Conservation (phyloP, 2,329 filamentous ascomycete species). For the Lojkania enalia region DNA sequence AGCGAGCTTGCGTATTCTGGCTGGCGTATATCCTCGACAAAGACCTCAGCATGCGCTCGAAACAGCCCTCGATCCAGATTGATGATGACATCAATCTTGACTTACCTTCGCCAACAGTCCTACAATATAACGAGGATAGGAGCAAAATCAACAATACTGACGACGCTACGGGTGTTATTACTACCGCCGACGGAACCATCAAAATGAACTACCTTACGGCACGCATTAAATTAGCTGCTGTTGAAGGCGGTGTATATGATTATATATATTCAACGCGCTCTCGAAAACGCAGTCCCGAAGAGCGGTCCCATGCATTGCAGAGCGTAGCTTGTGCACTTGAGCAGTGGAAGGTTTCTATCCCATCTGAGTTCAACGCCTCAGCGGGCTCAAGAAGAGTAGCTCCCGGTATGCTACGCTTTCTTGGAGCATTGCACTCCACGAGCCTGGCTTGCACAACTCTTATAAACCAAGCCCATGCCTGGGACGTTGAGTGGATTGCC, state of each 20-base stretch:
- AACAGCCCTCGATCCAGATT: slow-evolving; percentile 27
- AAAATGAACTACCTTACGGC: slow-evolving; percentile 25
- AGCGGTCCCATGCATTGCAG: slow-evolving; percentile 16
- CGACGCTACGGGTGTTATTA: slow-evolving; percentile 16
- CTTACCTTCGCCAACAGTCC: slow-evolving; percentile 17
- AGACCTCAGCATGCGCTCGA: slow-evolving; percentile 29
- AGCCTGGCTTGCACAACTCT: slow-evolving; percentile 25
- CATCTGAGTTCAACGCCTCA: slow-evolving; percentile 19
- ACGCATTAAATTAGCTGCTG: slow-evolving; percentile 24
- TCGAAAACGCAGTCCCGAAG: slow-evolving; percentile 19
- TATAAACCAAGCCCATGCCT: slow-evolving; percentile 23
- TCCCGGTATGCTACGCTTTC: slow-evolving; percentile 17
- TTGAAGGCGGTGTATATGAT: slow-evolving; percentile 28
- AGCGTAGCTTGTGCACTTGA: slow-evolving; percentile 20
- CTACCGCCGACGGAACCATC: slow-evolving; percentile 18
- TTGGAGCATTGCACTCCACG: slow-evolving; percentile 24
- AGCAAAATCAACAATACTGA: slow-evolving; percentile 6
- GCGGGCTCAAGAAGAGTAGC: slow-evolving; percentile 14
- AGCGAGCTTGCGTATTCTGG: slow-evolving; percentile 36
- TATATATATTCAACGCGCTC: slow-evolving; percentile 26
- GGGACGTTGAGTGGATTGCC: slow-evolving; percentile 15
- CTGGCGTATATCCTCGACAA: slow-evolving; percentile 36
- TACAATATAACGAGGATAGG: slow-evolving; percentile 11
- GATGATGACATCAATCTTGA: slow-evolving; percentile 30
- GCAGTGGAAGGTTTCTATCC: slow-evolving; percentile 24